Evolutionary conservation across 805 yeast species (phyloP).

Genomic region (Wickerhamiella spandovensis): DNA sequence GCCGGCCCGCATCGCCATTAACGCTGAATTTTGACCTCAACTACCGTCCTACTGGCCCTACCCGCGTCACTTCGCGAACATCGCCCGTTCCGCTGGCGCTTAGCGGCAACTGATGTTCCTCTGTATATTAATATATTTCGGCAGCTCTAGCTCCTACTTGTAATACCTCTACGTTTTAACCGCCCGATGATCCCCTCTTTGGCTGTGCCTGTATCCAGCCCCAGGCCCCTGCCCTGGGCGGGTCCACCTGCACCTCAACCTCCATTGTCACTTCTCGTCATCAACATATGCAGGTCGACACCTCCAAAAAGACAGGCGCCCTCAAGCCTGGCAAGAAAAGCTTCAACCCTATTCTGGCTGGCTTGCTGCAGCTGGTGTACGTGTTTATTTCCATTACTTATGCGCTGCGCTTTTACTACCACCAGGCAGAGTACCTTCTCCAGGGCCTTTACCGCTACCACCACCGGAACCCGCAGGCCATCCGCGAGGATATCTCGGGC

Average conservation of each 20-base stretch:
- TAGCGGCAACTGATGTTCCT: neutral
- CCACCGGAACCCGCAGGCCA: constrained; percentile 57
- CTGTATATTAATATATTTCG: neutral
- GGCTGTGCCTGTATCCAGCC: too few relatives aligned
- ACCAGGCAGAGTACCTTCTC: constrained; percentile 11
- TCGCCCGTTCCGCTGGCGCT: constrained; percentile 8
- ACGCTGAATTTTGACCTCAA: constrained; percentile 7
- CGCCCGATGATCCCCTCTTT: too few relatives aligned
- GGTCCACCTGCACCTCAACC: neutral
- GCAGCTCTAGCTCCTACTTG: neutral
- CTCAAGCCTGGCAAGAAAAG: neutral
- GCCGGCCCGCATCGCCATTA: constrained; percentile 9
- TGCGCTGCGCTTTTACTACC: constrained; percentile 5
- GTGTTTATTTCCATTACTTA: constrained; percentile 7
- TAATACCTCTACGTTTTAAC: too few relatives aligned
- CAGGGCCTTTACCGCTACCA: constrained; percentile 14
- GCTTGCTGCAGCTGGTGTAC: constrained; percentile 9
- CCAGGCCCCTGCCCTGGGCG: neutral
- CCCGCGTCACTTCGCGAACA: constrained; percentile 4
- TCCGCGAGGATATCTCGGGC: constrained; percentile 66
- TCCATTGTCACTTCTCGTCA: neutral
- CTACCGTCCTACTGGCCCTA: neutral
- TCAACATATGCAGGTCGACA: neutral
- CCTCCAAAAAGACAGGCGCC: neutral
- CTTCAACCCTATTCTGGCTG: neutral